Conservation (phyloP, 2,329 filamentous ascomycete genomes). For the Chaetomiaceae sp. region DNA sequence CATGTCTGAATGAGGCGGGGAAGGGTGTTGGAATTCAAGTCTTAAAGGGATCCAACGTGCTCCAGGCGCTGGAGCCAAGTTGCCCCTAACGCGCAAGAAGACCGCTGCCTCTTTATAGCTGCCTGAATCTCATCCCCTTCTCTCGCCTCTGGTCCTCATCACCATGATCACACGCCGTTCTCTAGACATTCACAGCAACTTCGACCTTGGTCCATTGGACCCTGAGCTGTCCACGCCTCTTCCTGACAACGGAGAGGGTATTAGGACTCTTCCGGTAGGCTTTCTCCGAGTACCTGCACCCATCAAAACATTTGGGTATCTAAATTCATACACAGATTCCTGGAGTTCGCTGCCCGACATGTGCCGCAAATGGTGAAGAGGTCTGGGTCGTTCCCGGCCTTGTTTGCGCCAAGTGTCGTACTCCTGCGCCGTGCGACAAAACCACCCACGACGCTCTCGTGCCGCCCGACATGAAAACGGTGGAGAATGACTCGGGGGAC, state of each 20-base stretch:
- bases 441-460: too few relatives aligned
- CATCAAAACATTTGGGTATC: not conserved
- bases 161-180: not conserved
- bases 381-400: slow-evolving; percentile 25
- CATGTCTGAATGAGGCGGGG: too few relatives aligned
- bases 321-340: slow-evolving; percentile 10
- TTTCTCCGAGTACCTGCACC: not conserved
- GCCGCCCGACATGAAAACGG: too few relatives aligned
- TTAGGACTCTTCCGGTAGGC: slow-evolving; percentile 12
- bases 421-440: slow-evolving; percentile 16
- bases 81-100: too few relatives aligned
- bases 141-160: too few relatives aligned
- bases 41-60: too few relatives aligned
- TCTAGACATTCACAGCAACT: not conserved
- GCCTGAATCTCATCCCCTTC: too few relatives aligned
- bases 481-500: too few relatives aligned
- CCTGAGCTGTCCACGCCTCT: not conserved
- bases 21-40: too few relatives aligned
- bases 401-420: slow-evolving; percentile 21
- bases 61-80: too few relatives aligned
- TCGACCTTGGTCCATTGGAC: not conserved
- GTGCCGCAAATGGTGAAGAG: slow-evolving; percentile 21
- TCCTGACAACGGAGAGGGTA: not conserved
- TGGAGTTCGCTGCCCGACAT: slow-evolving; percentile 20
- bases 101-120: too few relatives aligned